phyloP scores from a whole-genome alignment of 2,329 filamentous ascomycete genomes.

The Colletotrichum viniferum region DNA sequence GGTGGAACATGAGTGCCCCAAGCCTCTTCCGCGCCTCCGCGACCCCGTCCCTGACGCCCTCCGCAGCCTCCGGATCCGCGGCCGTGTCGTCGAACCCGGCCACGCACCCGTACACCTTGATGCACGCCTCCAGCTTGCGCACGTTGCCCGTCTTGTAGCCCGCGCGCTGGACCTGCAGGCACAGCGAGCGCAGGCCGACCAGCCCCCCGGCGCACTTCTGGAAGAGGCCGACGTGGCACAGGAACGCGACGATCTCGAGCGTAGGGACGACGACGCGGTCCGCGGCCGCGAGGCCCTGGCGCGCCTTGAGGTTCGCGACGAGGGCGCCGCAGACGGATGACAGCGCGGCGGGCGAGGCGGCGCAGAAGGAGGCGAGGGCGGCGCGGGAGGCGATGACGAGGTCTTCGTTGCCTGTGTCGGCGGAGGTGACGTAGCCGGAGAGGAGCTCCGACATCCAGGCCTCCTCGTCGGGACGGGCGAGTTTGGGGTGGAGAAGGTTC shows the following conservation, averaged over 20 bases:
- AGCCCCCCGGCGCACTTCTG: constrained; percentile 34
- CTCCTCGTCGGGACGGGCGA: constrained; percentile 33
- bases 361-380: constrained; percentile 64
- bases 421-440: constrained; percentile 73
- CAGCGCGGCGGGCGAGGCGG: constrained; percentile 41
- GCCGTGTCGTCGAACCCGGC: constrained; percentile 41
- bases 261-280: constrained; percentile 78
- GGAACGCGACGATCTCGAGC: constrained; percentile 77
- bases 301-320: constrained; percentile 55
- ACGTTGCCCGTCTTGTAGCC: constrained; percentile 86
- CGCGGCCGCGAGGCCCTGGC: constrained; percentile 50
- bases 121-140: constrained; percentile 78
- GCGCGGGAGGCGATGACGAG: constrained; percentile 72
- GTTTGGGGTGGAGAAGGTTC: constrained; percentile 37
- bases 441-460: constrained; percentile 60
- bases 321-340: constrained; percentile 55
- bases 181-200: constrained; percentile 61
- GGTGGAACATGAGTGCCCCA: constrained; percentile 75
- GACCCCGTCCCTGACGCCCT: constrained; percentile 47
- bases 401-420: constrained; percentile 79
- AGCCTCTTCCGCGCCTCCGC: constrained; percentile 70
- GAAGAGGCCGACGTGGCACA: constrained; percentile 68
- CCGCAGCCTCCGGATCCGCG: constrained; percentile 23
- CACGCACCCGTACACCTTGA: constrained; percentile 79
- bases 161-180: constrained; percentile 74